phyloP scores from a whole-genome alignment of 768 basidiomycete species.

The Lactarius akahatsu region DNA sequence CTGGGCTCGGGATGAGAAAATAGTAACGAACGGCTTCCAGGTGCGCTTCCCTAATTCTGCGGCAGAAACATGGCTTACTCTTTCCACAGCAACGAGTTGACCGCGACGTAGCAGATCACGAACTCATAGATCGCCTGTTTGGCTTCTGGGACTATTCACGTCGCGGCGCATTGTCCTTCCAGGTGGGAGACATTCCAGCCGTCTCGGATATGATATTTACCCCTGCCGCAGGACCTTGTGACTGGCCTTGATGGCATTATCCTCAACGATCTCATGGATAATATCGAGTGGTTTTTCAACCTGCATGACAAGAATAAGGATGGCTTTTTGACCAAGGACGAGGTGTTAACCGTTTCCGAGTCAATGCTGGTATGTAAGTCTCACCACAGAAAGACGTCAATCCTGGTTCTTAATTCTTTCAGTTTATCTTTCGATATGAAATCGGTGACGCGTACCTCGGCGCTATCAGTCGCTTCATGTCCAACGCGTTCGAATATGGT shows the following conservation, averaged over 20 bases:
- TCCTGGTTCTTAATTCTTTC: neutral
- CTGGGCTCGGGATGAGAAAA: constrained; percentile 93
- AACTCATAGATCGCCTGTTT: constrained; percentile 90
- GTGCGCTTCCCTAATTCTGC: constrained; percentile 38
- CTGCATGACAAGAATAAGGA: constrained; percentile 96
- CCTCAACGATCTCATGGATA: constrained; percentile 97
- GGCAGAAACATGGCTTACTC: constrained; percentile 17
- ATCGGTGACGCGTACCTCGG: constrained; percentile 95
- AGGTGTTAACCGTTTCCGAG: constrained; percentile 93
- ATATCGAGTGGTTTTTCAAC: constrained; percentile 98
- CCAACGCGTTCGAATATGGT: constrained; percentile 97
- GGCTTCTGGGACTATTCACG: constrained; percentile 89
- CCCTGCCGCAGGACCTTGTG: constrained; percentile 71
- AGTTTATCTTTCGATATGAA: constrained; percentile 99
- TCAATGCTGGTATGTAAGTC: constrained; percentile 70
- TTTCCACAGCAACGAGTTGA: constrained; percentile 74
- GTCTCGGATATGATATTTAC: neutral
- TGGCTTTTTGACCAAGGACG: constrained; percentile 92
- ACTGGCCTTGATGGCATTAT: constrained; percentile 87
- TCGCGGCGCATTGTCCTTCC: constrained; percentile 84
- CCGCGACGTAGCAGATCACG: constrained; percentile 90
- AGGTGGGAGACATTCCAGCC: constrained; percentile 48
- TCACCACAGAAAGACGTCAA: constrained; percentile 1
- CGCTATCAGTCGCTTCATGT: constrained; percentile 95
- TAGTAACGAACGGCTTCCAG: constrained; percentile 91